These are phyloP conservation scores for Canavalia gladiata DNA, from an alignment of 306 rosid species.

Conservation along the genomic window DNA sequence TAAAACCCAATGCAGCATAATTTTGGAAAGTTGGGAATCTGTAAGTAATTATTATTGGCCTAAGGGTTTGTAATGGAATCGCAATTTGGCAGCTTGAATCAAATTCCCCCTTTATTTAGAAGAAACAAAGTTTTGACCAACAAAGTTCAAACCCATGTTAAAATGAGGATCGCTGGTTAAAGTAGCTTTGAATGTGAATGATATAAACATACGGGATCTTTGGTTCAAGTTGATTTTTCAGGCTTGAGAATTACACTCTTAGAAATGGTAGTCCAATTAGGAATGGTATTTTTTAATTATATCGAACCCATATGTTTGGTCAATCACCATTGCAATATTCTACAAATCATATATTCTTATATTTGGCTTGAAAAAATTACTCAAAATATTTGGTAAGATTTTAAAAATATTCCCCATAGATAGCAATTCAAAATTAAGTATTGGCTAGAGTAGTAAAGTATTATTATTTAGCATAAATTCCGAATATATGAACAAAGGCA, in stretches of 20 bases:
- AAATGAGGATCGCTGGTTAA: slow-evolving; percentile 23
- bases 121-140: slow-evolving; percentile 10
- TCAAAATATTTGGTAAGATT: neutral
- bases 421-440: neutral
- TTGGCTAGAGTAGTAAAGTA: too few relatives aligned
- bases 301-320: neutral
- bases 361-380: neutral
- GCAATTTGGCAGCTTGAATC: slow-evolving; percentile 17
- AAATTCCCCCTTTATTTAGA: neutral
- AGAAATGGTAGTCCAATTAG: neutral
- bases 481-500: too few relatives aligned
- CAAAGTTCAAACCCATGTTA: neutral
- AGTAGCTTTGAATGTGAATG: neutral
- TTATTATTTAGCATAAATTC: too few relatives aligned
- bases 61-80: slow-evolving; percentile 12
- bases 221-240: neutral
- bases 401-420: neutral
- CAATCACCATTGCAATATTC: neutral
- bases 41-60: neutral
- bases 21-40: neutral
- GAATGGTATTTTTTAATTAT: neutral
- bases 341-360: neutral
- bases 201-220: neutral
- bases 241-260: neutral
- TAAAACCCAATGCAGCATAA: neutral